phyloP scores from a whole-genome alignment of 352 stramenopile species.

The Phytophthora foliorum region DNA sequence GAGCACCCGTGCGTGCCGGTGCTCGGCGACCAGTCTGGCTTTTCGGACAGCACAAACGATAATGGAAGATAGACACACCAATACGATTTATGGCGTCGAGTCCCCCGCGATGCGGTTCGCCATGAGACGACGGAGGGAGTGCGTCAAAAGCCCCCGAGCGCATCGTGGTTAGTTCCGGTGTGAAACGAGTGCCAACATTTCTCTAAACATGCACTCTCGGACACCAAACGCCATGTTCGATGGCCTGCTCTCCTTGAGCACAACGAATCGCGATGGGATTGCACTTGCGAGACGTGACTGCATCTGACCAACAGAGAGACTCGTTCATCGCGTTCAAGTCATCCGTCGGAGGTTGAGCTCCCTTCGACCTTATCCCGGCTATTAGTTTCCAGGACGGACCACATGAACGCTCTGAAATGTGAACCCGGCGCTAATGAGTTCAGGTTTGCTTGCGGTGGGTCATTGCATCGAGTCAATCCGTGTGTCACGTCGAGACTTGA shows the following conservation, averaged over 20 bases:
- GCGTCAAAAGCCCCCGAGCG: background rate
- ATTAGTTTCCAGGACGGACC: background rate
- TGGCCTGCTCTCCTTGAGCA: background rate
- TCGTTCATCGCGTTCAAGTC: too few relatives aligned
- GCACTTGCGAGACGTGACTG: background rate
- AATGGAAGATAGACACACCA: background rate
- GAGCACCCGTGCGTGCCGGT: slow-evolving; percentile 10
- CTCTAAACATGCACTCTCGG: background rate
- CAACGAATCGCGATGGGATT: background rate
- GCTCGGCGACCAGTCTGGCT: slow-evolving; percentile 5
- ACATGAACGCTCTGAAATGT: slow-evolving; percentile 31
- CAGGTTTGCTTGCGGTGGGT: slow-evolving; percentile 13
- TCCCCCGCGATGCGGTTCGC: background rate
- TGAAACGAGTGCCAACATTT: slow-evolving; percentile 6
- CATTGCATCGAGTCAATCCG: slow-evolving; percentile 13
- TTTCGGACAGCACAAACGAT: slow-evolving; percentile 16
- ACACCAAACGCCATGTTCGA: background rate
- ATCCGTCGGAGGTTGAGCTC: too few relatives aligned
- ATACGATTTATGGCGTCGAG: background rate
- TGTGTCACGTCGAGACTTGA: slow-evolving; percentile 31
- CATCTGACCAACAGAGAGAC: slow-evolving; percentile 1
- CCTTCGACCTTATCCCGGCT: slow-evolving; percentile 1
- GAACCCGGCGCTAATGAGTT: slow-evolving; percentile 29
- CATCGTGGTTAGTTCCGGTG: background rate
- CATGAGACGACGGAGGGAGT: background rate